phyloP scores from a whole-genome alignment of 1,284 basidiomycete species.

The Melanopsichium pennsylvanicum region DNA sequence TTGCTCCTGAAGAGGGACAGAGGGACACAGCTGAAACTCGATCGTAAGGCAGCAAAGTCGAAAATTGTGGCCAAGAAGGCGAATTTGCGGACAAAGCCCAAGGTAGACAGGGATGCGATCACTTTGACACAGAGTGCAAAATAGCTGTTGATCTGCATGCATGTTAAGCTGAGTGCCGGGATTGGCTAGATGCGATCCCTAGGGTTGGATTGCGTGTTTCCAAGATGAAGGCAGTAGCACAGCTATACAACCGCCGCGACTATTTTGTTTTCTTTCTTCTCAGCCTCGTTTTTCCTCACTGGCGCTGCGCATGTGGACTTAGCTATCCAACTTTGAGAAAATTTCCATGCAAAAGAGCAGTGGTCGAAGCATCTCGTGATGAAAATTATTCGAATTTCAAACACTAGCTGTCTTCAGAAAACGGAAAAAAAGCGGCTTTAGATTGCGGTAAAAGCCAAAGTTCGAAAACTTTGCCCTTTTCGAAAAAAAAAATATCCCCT shows the following conservation, averaged over 20 bases:
- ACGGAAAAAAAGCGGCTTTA: constrained; percentile 24
- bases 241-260: constrained; percentile 11
- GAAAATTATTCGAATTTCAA: no score
- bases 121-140: neutral
- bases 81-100: no score
- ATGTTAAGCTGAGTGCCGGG: no score
- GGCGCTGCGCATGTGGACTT: neutral
- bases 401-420: no score
- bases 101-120: constrained; percentile 2
- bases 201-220: neutral
- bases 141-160: no score
- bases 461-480: constrained; percentile 19
- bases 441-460: constrained; percentile 16
- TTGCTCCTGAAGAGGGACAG: neutral
- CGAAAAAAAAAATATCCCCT: neutral
- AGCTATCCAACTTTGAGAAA: neutral
- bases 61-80: neutral
- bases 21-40: neutral
- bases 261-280: neutral
- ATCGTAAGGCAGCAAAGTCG: neutral
- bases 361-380: no score
- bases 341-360: constrained; percentile 11
- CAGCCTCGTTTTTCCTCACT: no score
- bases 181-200: no score
- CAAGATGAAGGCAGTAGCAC: constrained; percentile 42